Percentiles rank a stretch among this genome's conserved stretches.
phyloP scores from a whole-genome alignment of 139 green algal genomes.

The Gonium pectorale region DNA sequence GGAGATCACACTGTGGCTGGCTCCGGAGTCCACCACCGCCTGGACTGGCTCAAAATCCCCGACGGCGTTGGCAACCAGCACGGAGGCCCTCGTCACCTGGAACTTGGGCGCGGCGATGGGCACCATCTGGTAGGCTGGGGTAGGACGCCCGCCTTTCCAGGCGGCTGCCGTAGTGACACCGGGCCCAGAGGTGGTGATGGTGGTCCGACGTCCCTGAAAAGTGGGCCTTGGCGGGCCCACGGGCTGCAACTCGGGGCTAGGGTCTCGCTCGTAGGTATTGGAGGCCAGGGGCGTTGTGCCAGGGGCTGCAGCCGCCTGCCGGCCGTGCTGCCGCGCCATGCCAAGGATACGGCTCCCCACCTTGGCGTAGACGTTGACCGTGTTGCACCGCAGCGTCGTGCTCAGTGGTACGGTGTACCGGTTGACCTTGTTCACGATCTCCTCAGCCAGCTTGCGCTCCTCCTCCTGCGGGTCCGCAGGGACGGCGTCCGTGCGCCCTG shows the following conservation, averaged over 20 bases:
- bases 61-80: neutral
- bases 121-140: too few relatives aligned
- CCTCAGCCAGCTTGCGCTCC: slow-evolving; percentile 2
- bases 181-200: too few relatives aligned
- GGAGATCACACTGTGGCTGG: neutral
- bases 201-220: too few relatives aligned
- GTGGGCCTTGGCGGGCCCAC: too few relatives aligned
- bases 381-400: neutral
- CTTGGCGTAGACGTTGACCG: neutral
- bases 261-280: too few relatives aligned
- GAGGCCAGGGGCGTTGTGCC: too few relatives aligned
- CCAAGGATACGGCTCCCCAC: neutral
- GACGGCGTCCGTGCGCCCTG: neutral
- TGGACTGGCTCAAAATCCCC: neutral
- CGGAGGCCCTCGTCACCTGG: neutral
- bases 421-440: slow-evolving; percentile 13
- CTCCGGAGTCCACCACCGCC: slow-evolving; percentile 4
- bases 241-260: too few relatives aligned
- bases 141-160: too few relatives aligned
- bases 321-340: neutral
- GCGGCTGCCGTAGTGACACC: too few relatives aligned
- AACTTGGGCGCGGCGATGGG: neutral
- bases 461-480: neutral
- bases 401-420: neutral
- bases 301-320: neutral